phyloP scores from a whole-genome alignment of 2,329 filamentous ascomycete species.

The Fusarium sp. region DNA sequence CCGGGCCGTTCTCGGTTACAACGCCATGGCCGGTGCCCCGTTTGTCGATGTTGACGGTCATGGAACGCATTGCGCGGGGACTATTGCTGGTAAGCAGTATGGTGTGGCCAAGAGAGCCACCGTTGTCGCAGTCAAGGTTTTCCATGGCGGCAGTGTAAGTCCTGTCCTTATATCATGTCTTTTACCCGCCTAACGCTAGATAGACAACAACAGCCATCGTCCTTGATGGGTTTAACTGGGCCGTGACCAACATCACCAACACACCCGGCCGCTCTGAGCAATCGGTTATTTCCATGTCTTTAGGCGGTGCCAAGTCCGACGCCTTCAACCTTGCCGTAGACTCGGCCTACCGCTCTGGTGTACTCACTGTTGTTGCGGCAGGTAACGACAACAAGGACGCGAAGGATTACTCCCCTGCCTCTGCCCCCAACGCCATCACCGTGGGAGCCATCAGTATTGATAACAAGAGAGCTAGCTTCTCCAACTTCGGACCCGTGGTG shows the following conservation, averaged over 20 bases:
- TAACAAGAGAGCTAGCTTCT: constrained; percentile 59
- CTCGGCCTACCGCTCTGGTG: constrained; percentile 59
- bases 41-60: constrained; percentile 58
- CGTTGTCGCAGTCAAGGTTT: constrained; percentile 62
- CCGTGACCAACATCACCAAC: constrained; percentile 57
- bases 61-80: constrained; percentile 63
- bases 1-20: constrained; percentile 57
- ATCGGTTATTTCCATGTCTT: constrained; percentile 69
- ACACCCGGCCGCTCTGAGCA: constrained; percentile 56
- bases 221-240: constrained; percentile 55
- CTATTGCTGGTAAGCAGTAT: constrained; percentile 59
- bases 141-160: constrained; percentile 48
- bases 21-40: constrained; percentile 52
- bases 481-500: constrained; percentile 63
- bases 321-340: constrained; percentile 66
- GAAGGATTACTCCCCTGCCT: constrained; percentile 61
- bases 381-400: constrained; percentile 64
- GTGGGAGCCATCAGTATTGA: constrained; percentile 63
- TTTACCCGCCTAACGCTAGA: constrained; percentile 1
- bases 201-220: constrained; percentile 47
- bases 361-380: constrained; percentile 68
- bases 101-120: constrained; percentile 61
- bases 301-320: constrained; percentile 61
- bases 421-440: constrained; percentile 62
- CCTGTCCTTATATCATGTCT: fast-evolving